Conservation (phyloP, 2,329 filamentous ascomycete genomes). For the Trichophyton schoenleinii region DNA sequence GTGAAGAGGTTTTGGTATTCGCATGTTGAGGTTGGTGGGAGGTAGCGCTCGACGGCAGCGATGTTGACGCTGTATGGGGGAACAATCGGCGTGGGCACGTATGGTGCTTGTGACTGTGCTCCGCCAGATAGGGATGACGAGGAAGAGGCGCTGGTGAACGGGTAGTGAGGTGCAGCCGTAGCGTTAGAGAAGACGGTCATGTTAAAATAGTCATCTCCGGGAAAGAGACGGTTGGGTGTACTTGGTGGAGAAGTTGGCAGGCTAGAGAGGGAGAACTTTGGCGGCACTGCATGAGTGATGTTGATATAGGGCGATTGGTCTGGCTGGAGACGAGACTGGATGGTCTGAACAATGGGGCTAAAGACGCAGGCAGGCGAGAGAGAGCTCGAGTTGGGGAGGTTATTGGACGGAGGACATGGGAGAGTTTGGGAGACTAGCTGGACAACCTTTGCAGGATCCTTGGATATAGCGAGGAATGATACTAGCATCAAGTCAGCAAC, state of each 20-base stretch:
- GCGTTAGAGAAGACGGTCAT: slow-evolving; percentile 50
- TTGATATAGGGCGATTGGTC: slow-evolving; percentile 49
- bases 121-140: slow-evolving; percentile 15
- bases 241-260: slow-evolving; percentile 51
- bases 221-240: slow-evolving; percentile 39
- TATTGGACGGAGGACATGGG: slow-evolving; percentile 37
- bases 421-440: slow-evolving; percentile 50
- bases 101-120: slow-evolving; percentile 18
- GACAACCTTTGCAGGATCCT: slow-evolving; percentile 30
- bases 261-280: slow-evolving; percentile 49
- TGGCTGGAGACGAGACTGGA: slow-evolving; percentile 41
- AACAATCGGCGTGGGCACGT: slow-evolving; percentile 44
- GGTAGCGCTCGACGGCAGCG: slow-evolving; percentile 51
- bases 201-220: slow-evolving; percentile 50
- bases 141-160: slow-evolving; percentile 41
- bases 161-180: slow-evolving; percentile 41
- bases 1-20: slow-evolving; percentile 50
- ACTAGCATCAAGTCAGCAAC: slow-evolving; percentile 15
- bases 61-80: slow-evolving; percentile 49
- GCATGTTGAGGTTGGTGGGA: slow-evolving; percentile 47
- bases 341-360: slow-evolving; percentile 41
- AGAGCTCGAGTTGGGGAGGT: slow-evolving; percentile 23
- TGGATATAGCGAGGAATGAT: slow-evolving; percentile 29
- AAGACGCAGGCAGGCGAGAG: slow-evolving; percentile 30
- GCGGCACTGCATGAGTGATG: slow-evolving; percentile 51